phyloP scores from a whole-genome alignment of 148 eudicot genomes.

The Dysphania ambrosioides region DNA sequence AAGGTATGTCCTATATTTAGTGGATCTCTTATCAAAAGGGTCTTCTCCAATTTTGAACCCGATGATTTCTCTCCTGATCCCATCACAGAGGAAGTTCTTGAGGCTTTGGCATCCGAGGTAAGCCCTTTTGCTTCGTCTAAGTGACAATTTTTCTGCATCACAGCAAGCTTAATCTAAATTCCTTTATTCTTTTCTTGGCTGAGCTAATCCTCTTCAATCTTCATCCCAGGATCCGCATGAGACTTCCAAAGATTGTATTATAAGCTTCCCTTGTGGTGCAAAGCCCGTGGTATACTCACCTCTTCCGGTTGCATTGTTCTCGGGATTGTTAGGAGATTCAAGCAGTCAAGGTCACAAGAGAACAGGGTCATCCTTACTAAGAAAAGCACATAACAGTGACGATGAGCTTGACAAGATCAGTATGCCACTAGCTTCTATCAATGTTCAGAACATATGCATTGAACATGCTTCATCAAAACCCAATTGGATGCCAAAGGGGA shows the following conservation, averaged over 20 bases:
- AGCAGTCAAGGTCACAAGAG: slow-evolving; percentile 45
- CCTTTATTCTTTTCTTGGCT: not conserved
- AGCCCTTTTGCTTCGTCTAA: slow-evolving; percentile 19
- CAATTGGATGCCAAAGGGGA: slow-evolving; percentile 51
- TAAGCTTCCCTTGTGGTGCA: slow-evolving; percentile 60
- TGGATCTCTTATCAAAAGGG: slow-evolving; percentile 56
- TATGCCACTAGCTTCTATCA: slow-evolving; percentile 55
- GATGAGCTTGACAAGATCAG: slow-evolving; percentile 83
- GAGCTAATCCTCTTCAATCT: slow-evolving; percentile 12
- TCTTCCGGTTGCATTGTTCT: slow-evolving; percentile 49
- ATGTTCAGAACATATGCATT: slow-evolving; percentile 42
- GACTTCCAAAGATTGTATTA: slow-evolving; percentile 33
- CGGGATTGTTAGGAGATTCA: slow-evolving; percentile 50
- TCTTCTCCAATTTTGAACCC: slow-evolving; percentile 66
- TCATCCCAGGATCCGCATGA: slow-evolving; percentile 40
- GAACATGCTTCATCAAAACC: slow-evolving; percentile 44
- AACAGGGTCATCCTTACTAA: slow-evolving; percentile 56
- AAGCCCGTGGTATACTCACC: slow-evolving; percentile 56
- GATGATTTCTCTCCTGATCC: slow-evolving; percentile 88
- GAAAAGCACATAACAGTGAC: slow-evolving; percentile 79
- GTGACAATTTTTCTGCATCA: not conserved
- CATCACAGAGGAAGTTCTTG: slow-evolving; percentile 53
- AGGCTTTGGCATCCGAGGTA: slow-evolving; percentile 74
- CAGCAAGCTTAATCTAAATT: not conserved
- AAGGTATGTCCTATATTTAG: slow-evolving; percentile 83